These are phyloP conservation scores for Lactuca saligna DNA, from an alignment of 129 eudicot species.

Conservation along the genomic window DNA sequence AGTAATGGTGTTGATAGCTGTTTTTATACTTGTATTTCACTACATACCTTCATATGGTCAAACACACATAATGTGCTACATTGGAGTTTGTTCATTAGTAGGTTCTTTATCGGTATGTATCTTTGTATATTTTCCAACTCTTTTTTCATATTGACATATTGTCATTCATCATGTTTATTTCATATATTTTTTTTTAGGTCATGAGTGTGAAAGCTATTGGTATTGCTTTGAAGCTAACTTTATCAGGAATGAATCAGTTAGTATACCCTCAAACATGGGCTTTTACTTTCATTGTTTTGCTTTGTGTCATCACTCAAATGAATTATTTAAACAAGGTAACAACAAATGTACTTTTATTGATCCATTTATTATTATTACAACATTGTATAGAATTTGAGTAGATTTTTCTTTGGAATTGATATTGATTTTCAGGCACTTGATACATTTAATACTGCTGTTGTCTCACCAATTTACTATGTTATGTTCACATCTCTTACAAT, in stretches of 20 bases:
- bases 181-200: conserved; percentile 51
- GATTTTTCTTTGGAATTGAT: too few species aligned
- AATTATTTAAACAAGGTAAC: conserved; percentile 90
- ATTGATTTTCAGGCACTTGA: conserved; percentile 83
- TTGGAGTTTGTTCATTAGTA: conserved; percentile 86
- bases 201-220: conserved; percentile 99
- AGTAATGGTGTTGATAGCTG: conserved; percentile 62
- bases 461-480: conserved; percentile 90
- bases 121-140: background rate
- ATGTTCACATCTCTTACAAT: conserved; percentile 92
- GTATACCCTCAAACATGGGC: conserved; percentile 95
- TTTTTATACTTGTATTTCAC: conserved; percentile 61
- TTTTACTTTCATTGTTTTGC: conserved; percentile 55
- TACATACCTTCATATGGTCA: conserved; percentile 85
- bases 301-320: conserved; percentile 86
- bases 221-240: conserved; percentile 89
- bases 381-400: too few species aligned
- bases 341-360: background rate
- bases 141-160: background rate
- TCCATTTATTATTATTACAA: background rate
- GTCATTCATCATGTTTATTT: conserved; percentile 2
- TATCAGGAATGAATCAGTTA: conserved; percentile 87
- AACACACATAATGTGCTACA: conserved; percentile 82
- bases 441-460: conserved; percentile 93
- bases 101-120: conserved; percentile 89